Percentiles rank a stretch among this genome's conserved stretches.
Conservation (phyloP, 495 filamentous ascomycete genomes). For the Penicillium waksmanii region DNA sequence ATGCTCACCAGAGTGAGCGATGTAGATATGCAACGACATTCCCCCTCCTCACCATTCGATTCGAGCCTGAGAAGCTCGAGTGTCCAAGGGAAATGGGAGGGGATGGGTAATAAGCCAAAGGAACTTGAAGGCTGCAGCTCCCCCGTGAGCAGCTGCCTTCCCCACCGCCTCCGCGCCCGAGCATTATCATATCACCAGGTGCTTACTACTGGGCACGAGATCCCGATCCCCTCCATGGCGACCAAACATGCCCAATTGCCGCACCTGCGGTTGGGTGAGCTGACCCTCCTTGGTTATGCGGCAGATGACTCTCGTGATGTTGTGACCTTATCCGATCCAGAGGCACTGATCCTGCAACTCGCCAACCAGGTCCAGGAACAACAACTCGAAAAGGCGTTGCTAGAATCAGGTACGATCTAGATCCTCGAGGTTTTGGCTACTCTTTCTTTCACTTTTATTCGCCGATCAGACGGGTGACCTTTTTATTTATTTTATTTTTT, state of each 20-base stretch:
- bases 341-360: constrained; percentile 65
- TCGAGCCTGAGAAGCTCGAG: constrained; percentile 35
- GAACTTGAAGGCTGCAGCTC: constrained; percentile 28
- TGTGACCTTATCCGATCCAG: constrained; percentile 61
- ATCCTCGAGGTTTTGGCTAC: not conserved
- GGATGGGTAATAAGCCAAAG: constrained; percentile 20
- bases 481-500: constrained; percentile 3
- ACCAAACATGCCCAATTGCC: constrained; percentile 38
- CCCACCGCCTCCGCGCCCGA: constrained; percentile 30
- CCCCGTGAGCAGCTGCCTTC: constrained; percentile 9
- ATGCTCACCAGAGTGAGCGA: constrained; percentile 87
- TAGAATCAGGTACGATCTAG: constrained; percentile 53
- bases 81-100: constrained; percentile 36
- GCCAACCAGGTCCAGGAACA: constrained; percentile 72
- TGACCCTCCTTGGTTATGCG: constrained; percentile 43
- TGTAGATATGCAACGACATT: constrained; percentile 81
- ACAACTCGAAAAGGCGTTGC: constrained; percentile 67
- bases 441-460: constrained; percentile 9
- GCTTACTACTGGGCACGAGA: constrained; percentile 32
- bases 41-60: constrained; percentile 44
- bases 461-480: not conserved
- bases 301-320: constrained; percentile 49
- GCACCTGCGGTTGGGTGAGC: constrained; percentile 43
- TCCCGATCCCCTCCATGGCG: constrained; percentile 45
- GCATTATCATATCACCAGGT: constrained; percentile 36